Base-by-base conservation (phyloP, 2,329 filamentous ascomycete genomes). In the Fusarium siculi region DNA sequence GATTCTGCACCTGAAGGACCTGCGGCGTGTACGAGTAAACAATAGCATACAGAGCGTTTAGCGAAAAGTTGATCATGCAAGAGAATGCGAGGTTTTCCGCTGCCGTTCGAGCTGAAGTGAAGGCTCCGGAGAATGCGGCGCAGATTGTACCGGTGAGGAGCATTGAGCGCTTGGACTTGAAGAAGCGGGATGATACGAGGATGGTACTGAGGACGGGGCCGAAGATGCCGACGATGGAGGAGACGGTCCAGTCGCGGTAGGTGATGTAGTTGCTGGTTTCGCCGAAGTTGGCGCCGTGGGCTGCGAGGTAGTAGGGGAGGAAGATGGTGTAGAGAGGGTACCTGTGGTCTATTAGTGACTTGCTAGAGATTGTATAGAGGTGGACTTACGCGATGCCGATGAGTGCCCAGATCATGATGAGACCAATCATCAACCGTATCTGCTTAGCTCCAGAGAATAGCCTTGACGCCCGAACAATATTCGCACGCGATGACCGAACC, bases 291-390 rank as follows among this genome's bases (percentile, higher is more conserved):
- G 58, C 58, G 15, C 58, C 58, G 19, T 61, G 32, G 1, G 58
- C 58, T 16, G 49, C 58, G 1, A 55, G 58, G 5, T 61, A 61
- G 30, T 61, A 61, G 2, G 58, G 58, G 4, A 61, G 30, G 8
- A 61, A 55, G 9, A 61, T 61, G 23, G 58, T 61, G 15, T 55
- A 61, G 6, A 61, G 47, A 1, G 58, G 58, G 10, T 61, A 61
- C 23, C 58, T 61, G 19, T 43, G 1, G 1, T 4, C 12, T 1
- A 1, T 57, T 4, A 43, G 52, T 18, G n/a, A 32, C 0, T 2
- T 9, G 0, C 9, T 2, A 9, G 0, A 9, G 12, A 14, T 0
- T 7, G 16, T 6, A 5, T 1, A 4, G 5, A 8, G 1, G 0
- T 2, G 40, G 11, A 60, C 57, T 36, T 37, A 61, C 39, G 58